Percentiles rank a stretch among this genome's conserved stretches.
Conservation (phyloP, 2,329 filamentous ascomycete genomes). For the Fusarium oxysporum region DNA sequence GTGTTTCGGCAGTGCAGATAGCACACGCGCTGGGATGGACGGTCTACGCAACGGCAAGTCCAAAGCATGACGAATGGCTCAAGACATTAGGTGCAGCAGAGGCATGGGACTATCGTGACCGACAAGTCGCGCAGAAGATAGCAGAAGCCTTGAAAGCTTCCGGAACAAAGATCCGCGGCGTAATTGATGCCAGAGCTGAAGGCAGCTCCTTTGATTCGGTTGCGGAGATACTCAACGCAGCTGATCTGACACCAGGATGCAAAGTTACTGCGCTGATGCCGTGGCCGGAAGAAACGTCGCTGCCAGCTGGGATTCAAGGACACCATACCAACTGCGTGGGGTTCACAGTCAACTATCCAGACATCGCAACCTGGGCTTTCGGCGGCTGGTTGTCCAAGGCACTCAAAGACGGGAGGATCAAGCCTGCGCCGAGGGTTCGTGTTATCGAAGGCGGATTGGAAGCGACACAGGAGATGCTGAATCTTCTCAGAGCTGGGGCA, state of each 20-base stretch:
- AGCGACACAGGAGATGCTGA: background rate
- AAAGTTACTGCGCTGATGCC: background rate
- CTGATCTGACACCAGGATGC: rapidly evolving
- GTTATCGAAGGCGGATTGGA: background rate
- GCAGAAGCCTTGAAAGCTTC: rapidly evolving
- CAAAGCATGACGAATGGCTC: conserved; percentile 20
- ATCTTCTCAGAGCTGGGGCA: background rate
- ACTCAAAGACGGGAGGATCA: background rate
- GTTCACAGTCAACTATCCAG: rapidly evolving
- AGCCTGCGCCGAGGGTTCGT: background rate
- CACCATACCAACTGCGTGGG: background rate
- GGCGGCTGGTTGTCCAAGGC: background rate
- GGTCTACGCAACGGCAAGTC: conserved; percentile 25
- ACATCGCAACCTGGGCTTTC: background rate
- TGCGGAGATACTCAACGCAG: rapidly evolving
- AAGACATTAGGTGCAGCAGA: background rate
- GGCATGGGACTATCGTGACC: background rate
- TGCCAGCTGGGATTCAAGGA: background rate
- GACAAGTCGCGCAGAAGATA: background rate
- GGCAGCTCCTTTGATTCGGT: background rate
- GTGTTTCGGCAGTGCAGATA: conserved; percentile 25
- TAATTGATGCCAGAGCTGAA: background rate
- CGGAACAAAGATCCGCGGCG: background rate
- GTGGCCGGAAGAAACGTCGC: rapidly evolving
- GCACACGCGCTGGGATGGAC: conserved; percentile 19